phyloP scores from a whole-genome alignment of 2,329 filamentous ascomycete genomes.

The Aspergillus versicolor region DNA sequence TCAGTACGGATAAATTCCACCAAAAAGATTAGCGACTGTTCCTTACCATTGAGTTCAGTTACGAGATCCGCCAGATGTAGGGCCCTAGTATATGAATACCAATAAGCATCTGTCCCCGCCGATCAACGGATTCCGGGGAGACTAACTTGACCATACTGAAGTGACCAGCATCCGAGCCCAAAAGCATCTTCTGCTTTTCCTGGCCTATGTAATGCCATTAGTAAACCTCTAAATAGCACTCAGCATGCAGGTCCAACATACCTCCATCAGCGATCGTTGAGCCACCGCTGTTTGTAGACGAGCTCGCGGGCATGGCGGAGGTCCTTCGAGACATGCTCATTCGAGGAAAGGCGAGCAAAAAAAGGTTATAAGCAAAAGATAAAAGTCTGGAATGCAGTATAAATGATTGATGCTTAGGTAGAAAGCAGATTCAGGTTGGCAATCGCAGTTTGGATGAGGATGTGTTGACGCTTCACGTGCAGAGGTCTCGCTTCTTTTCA shows the following conservation, averaged over 20 bases:
- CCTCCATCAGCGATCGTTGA: constrained; percentile 33
- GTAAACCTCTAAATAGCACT: background rate
- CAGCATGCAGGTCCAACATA: constrained; percentile 23
- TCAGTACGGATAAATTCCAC: constrained; percentile 17
- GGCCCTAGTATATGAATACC: constrained; percentile 33
- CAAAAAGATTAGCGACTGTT: background rate
- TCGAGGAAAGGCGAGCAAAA: constrained; percentile 4
- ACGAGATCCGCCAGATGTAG: constrained; percentile 52
- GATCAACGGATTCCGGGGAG: background rate
- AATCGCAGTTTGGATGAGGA: constrained; percentile 24
- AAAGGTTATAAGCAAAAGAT: background rate
- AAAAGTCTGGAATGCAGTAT: background rate
- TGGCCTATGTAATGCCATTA: constrained; percentile 36
- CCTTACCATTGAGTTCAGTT: constrained; percentile 50
- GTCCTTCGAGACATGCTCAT: constrained; percentile 42
- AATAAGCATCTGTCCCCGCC: constrained; percentile 12
- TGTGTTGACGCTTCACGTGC: constrained; percentile 34
- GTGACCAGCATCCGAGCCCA: constrained; percentile 49
- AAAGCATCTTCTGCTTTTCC: constrained; percentile 51
- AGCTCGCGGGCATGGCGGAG: constrained; percentile 34
- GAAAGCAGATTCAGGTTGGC: constrained; percentile 16
- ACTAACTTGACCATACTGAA: constrained; percentile 52
- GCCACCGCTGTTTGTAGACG: constrained; percentile 28
- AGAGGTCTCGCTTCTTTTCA: constrained; percentile 24
- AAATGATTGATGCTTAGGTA: constrained; percentile 3